phyloP scores from a whole-genome alignment of 2,329 filamentous ascomycete genomes.

The Fusarium piperis region DNA sequence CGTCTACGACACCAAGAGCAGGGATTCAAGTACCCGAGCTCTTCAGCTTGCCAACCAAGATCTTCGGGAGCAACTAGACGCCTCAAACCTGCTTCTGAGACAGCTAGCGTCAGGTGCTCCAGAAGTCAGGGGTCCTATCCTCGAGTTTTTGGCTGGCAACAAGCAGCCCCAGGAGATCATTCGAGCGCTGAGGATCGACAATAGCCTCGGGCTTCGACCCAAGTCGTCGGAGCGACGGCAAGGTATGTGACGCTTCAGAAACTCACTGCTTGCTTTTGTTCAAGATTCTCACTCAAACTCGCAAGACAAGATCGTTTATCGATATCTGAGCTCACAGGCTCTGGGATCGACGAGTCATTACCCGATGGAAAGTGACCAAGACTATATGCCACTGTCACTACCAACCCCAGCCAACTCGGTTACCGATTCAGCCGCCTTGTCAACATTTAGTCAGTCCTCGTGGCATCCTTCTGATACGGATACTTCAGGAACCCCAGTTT shows the following conservation, averaged over 20 bases:
- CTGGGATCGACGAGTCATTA: background rate
- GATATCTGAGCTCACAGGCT: background rate
- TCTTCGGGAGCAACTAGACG: background rate
- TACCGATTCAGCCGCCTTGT: background rate
- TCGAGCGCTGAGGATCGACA: fast-evolving
- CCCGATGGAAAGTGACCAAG: background rate
- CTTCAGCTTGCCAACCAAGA: background rate
- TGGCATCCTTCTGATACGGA: background rate
- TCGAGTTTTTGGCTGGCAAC: background rate
- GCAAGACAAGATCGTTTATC: background rate
- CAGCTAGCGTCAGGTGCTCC: background rate
- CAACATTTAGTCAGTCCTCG: background rate
- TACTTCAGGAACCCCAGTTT: background rate
- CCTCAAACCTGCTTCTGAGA: background rate
- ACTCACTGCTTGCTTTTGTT: too few species aligned
- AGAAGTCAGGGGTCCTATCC: background rate
- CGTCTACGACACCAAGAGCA: slow-evolving; percentile 6
- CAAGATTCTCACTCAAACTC: background rate
- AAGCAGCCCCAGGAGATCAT: slow-evolving; percentile 5
- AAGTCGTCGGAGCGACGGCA: fast-evolving
- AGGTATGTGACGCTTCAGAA: fast-evolving
- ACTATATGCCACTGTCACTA: background rate
- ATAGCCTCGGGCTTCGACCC: fast-evolving
- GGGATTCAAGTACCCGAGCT: fast-evolving
- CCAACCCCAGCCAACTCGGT: background rate